Percentiles rank a stretch among this genome's conserved stretches.
Evolutionary conservation across 495 filamentous ascomycete genomes (phyloP).

Genomic region (Trichoderma orchidacearum): DNA sequence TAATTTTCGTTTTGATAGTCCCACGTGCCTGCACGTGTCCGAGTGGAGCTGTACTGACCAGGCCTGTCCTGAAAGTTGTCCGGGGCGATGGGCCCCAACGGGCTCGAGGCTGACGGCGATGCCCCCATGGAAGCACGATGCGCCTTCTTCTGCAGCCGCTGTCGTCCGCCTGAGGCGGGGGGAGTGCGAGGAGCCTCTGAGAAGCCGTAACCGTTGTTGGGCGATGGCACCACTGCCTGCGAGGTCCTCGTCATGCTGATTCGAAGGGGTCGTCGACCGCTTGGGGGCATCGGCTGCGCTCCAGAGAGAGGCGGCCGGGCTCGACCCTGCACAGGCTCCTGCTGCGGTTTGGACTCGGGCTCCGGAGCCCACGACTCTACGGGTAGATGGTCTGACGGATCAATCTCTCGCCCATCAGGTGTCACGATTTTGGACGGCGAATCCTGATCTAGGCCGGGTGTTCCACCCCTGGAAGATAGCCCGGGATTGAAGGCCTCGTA

Average conservation of each 20-base stretch:
- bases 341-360: conserved; percentile 59
- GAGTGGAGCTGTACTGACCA: conserved; percentile 20
- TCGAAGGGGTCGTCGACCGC: conserved; percentile 9
- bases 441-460: conserved; percentile 28
- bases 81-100: conserved; percentile 28
- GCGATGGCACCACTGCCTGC: conserved; percentile 8
- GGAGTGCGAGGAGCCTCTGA: conserved; percentile 12
- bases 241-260: conserved; percentile 12
- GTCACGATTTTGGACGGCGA: conserved; percentile 52
- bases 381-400: conserved; percentile 87
- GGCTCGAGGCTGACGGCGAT: conserved; percentile 22
- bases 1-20: conserved; percentile 29
- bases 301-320: conserved; percentile 27
- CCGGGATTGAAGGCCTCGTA: conserved; percentile 64
- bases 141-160: conserved; percentile 48
- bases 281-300: conserved; percentile 29
- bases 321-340: conserved; percentile 31
- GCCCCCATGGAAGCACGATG: conserved; percentile 25
- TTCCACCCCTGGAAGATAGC: conserved; percentile 13
- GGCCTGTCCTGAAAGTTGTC: conserved; percentile 21
- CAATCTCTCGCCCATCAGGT: conserved; percentile 73
- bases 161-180: conserved; percentile 24
- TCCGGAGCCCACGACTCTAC: conserved; percentile 88
- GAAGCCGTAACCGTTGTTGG: conserved; percentile 6
- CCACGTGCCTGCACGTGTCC: conserved; percentile 26